Percentiles rank a stretch among this genome's conserved stretches.
Conservation (phyloP, 495 filamentous ascomycete species). For the Xylaria curta region DNA sequence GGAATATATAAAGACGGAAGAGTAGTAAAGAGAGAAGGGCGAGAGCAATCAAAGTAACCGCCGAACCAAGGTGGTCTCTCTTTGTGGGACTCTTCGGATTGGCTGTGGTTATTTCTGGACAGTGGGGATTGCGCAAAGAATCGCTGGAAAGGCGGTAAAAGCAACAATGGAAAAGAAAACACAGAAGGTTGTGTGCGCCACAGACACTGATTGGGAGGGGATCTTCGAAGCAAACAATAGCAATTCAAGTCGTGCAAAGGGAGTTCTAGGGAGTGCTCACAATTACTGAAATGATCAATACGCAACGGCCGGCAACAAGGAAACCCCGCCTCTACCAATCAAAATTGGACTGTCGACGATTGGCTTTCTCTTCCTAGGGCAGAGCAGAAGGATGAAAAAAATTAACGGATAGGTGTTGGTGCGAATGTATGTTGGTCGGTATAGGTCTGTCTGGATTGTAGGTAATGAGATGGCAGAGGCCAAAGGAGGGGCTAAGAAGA, state of each 20-base stretch:
- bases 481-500: conserved; percentile 28
- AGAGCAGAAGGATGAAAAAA: conserved; percentile 25
- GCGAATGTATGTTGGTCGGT: conserved; percentile 24
- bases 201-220: conserved; percentile 6
- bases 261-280: conserved; percentile 32
- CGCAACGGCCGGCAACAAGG: background rate
- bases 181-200: conserved; percentile 14
- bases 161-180: background rate
- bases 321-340: conserved; percentile 6
- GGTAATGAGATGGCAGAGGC: conserved; percentile 24
- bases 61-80: background rate
- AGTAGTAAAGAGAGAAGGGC: background rate
- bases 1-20: background rate
- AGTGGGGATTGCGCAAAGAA: conserved; percentile 35
- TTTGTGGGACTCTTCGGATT: conserved; percentile 5
- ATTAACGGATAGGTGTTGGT: conserved; percentile 23
- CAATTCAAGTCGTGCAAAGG: conserved; percentile 1
- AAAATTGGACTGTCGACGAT: conserved; percentile 22
- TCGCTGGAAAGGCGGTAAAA: conserved; percentile 18
- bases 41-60: background rate
- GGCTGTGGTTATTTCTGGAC: conserved; percentile 22
- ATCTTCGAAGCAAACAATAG: conserved; percentile 14
- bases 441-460: conserved; percentile 28
- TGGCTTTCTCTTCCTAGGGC: conserved; percentile 10
- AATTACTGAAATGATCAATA: conserved; percentile 10